These are phyloP conservation scores for Apostasia shenzhenica DNA, from an alignment of 106 monocot genomes.

Conservation along the genomic window DNA sequence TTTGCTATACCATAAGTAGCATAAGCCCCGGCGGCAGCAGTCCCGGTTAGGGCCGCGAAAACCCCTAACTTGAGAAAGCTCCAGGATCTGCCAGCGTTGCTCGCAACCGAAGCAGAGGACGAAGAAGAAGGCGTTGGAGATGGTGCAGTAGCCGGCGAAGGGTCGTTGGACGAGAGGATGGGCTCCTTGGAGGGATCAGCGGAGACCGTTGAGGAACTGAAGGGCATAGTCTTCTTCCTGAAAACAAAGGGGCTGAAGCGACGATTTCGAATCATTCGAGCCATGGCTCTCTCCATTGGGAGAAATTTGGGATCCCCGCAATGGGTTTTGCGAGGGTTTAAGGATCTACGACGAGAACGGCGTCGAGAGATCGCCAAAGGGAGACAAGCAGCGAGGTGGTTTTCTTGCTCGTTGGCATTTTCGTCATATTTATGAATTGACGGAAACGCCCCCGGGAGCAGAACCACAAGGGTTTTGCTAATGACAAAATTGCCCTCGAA, in stretches of 20 bases:
- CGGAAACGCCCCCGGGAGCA: too few relatives aligned
- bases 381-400: too few relatives aligned
- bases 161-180: constrained; percentile 3
- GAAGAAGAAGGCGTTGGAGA: background rate
- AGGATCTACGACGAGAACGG: background rate
- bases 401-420: too few relatives aligned
- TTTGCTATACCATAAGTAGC: constrained; percentile 42
- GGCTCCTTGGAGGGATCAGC: background rate
- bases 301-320: background rate
- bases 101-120: background rate
- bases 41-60: constrained; percentile 36
- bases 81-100: constrained; percentile 16
- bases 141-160: background rate
- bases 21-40: constrained; percentile 41
- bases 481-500: too few relatives aligned
- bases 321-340: constrained; percentile 1
- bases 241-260: background rate
- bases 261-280: constrained; percentile 2
- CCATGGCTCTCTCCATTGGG: background rate
- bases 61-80: constrained; percentile 30
- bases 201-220: constrained; percentile 8
- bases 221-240: background rate
- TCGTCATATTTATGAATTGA: too few relatives aligned
- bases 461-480: too few relatives aligned
- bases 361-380: too few relatives aligned